phyloP scores from a whole-genome alignment of 805 yeast genomes.

The Candida boidinii region DNA sequence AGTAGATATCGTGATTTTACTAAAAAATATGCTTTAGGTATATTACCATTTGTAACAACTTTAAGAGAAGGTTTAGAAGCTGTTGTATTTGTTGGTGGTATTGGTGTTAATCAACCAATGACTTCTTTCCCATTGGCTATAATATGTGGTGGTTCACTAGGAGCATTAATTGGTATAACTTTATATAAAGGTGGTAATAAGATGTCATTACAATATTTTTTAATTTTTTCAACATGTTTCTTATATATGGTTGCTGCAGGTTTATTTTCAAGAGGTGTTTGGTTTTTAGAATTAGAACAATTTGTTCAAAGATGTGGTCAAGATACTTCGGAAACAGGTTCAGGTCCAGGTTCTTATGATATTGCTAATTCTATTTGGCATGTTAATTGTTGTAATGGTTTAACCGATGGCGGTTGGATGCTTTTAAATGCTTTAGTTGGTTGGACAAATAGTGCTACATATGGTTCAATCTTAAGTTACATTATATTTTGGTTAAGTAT shows the following conservation, averaged over 20 bases:
- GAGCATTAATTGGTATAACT: constrained; percentile 53
- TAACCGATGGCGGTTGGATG: constrained; percentile 92
- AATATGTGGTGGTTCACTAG: constrained; percentile 46
- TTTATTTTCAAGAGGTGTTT: constrained; percentile 74
- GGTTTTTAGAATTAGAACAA: constrained; percentile 79
- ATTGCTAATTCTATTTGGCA: constrained; percentile 80
- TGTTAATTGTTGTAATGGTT: constrained; percentile 89
- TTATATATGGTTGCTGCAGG: constrained; percentile 84
- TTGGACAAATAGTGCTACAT: constrained; percentile 92
- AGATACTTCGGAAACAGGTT: constrained; percentile 82
- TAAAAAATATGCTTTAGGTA: constrained; percentile 58
- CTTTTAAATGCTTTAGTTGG: constrained; percentile 80
- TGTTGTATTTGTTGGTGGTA: constrained; percentile 85
- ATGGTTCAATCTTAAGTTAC: constrained; percentile 75
- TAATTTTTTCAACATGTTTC: constrained; percentile 70
- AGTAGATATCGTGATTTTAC: constrained; percentile 27
- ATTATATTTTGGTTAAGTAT: constrained; percentile 58
- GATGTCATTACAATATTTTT: constrained; percentile 63
- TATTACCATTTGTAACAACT: constrained; percentile 79
- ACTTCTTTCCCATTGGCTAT: constrained; percentile 59
- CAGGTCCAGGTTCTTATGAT: constrained; percentile 91
- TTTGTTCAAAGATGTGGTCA: constrained; percentile 74
- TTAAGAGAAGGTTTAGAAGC: constrained; percentile 89
- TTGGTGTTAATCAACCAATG: constrained; percentile 65
- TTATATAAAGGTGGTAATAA: constrained; percentile 77